Base-by-base conservation (phyloP, 176 grass and related monocot genomes). In the Carex parvula region DNA sequence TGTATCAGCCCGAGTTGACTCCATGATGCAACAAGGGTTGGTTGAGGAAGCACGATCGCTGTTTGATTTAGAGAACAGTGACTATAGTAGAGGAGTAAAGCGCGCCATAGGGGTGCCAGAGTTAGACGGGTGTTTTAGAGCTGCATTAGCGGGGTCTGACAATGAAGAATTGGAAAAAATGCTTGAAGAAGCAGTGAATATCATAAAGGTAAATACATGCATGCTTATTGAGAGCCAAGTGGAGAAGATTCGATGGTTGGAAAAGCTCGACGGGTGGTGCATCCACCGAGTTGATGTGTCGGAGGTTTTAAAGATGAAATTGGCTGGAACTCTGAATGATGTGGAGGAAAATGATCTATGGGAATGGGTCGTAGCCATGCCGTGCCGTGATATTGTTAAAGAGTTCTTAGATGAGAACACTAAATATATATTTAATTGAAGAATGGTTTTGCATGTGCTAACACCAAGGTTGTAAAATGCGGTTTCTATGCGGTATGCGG, bases 131-230 rank as follows among this genome's bases (percentile, higher is more conserved):
- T 98, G 93, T 70, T 84, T 98, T n/a, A 78, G 91, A 0, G 72
- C 86, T 0, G 42, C 82, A 81, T 66, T 64, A 13, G 4, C 1
- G 1, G 57, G 32, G 9, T 20, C 61, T 65, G 84, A 54, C 54
- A 84, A 88, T 0, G 75, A 86, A 8, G 82, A 84, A 33, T 82
- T 81, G 10, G 86, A 53, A 20, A 81, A 54, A 24, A 70, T 98
- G 74, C 86, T 94, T 57, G 70, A 63, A 37, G 80, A 83, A 6
- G 93, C 92, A 79, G 55, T 95, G 20, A 80, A 87, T n/a, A 87
- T 93, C 75, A 90, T 98, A 83, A 98, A 98, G 80, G 80, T 1
- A 2, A 98, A 98, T 71, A 98, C 95, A 8, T 89, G 83, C 79
- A 76, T 72, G 14, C 95, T 98, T 14, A 79, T 91, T 21, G 61